These are phyloP conservation scores for Penicillium hesseltinei DNA, from an alignment of 2,329 filamentous ascomycete genomes.

Conservation along the genomic window DNA sequence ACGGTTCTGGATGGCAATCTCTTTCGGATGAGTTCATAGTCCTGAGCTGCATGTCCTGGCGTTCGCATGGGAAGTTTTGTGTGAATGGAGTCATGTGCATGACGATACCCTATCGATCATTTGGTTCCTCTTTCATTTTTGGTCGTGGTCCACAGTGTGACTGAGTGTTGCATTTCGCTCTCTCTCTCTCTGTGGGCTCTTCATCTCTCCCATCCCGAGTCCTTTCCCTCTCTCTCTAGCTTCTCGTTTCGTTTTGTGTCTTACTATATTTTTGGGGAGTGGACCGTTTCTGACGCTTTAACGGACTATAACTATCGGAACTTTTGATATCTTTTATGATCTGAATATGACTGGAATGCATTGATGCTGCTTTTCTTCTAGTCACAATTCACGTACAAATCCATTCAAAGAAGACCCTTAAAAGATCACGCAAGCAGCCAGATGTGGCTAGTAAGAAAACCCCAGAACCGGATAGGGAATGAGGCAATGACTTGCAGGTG, in stretches of 20 bases:
- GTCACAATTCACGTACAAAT: neutral
- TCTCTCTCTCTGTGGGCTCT: neutral
- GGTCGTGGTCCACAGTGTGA: constrained; percentile 23
- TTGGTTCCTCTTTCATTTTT: constrained; percentile 15
- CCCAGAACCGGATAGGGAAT: constrained; percentile 1
- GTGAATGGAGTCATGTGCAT: constrained; percentile 33
- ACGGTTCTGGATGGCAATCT: constrained; percentile 14
- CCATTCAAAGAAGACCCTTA: neutral
- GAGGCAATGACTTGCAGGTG: constrained; percentile 26
- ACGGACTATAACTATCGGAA: constrained; percentile 12
- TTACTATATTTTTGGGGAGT: constrained; percentile 25
- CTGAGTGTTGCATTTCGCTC: constrained; percentile 12
- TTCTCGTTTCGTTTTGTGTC: constrained; percentile 21
- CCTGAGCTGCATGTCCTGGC: constrained; percentile 31
- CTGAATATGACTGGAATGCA: constrained; percentile 21
- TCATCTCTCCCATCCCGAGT: neutral
- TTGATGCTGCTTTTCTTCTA: neutral
- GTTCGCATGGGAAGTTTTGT: constrained; percentile 25
- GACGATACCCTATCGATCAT: constrained; percentile 35
- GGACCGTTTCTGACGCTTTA: constrained; percentile 13
- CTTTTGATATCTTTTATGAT: constrained; percentile 12
- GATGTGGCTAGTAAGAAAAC: neutral
- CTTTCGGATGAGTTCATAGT: constrained; percentile 15
- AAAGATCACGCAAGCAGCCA: neutral
- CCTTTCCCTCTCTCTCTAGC: neutral